Conservation (phyloP, 495 filamentous ascomycete species). For the Xylona heveae region DNA sequence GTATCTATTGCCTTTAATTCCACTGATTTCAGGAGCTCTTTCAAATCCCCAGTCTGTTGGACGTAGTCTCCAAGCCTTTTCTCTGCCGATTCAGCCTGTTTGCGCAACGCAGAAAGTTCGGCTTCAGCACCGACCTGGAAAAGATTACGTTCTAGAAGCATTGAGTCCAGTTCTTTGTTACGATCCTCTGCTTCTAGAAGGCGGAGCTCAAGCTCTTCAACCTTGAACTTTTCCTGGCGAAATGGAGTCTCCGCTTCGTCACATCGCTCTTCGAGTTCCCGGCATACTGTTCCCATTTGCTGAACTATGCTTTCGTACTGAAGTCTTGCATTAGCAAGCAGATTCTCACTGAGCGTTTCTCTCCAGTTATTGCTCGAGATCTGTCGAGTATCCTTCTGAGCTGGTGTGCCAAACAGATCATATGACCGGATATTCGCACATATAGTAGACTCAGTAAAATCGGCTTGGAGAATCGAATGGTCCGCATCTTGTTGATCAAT, state of each 20-base stretch:
- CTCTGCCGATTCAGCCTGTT: not conserved
- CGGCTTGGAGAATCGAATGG: no score
- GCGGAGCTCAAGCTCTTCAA: constrained; percentile 15
- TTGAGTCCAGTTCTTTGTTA: not conserved
- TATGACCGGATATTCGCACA: no score
- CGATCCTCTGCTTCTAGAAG: constrained; percentile 5
- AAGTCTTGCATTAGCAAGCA: constrained; percentile 15
- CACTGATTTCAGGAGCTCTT: constrained; percentile 1
- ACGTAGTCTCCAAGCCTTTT: not conserved
- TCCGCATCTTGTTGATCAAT: no score
- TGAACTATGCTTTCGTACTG: constrained; percentile 22
- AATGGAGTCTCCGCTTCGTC: constrained; percentile 26
- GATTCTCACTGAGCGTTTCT: constrained; percentile 15
- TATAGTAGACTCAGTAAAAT: no score
- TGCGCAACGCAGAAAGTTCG: not conserved
- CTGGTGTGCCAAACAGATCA: no score
- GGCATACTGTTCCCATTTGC: constrained; percentile 27
- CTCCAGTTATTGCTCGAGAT: constrained; percentile 25
- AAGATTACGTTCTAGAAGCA: constrained; percentile 1
- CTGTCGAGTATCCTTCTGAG: no score
- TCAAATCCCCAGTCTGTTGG: not conserved
- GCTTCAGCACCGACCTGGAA: constrained; percentile 3
- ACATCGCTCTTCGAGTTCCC: constrained; percentile 33
- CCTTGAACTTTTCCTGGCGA: constrained; percentile 20
- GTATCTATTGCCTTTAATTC: not conserved